These are phyloP conservation scores for Penicillium ucsense DNA, from an alignment of 495 filamentous ascomycete species.

Conservation along the genomic window DNA sequence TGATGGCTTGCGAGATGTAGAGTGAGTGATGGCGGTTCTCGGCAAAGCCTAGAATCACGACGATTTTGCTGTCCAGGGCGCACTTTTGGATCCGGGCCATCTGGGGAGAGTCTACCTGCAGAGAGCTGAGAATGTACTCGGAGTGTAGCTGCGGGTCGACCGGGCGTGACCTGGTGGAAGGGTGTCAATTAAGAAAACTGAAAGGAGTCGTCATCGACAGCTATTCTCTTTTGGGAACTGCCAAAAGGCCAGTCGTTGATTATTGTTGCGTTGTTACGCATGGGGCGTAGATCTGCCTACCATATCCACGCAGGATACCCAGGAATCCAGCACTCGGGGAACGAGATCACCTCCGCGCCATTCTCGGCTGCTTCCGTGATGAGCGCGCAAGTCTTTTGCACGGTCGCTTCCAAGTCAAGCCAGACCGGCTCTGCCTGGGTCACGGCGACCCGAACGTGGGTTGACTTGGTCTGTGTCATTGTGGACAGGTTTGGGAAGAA, in stretches of 20 bases:
- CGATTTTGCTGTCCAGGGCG: slow-evolving; percentile 30
- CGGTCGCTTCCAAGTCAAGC: slow-evolving; percentile 39
- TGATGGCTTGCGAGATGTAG: slow-evolving; percentile 49
- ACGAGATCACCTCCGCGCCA: slow-evolving; percentile 38
- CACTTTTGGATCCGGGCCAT: slow-evolving; percentile 34
- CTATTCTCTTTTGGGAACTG: no score
- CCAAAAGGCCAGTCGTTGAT: background rate
- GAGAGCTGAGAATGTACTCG: slow-evolving; percentile 43
- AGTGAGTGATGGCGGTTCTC: slow-evolving; percentile 38
- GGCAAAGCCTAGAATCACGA: slow-evolving; percentile 47
- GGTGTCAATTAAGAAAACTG: background rate
- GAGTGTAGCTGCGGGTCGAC: slow-evolving; percentile 34
- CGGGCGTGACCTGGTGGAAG: slow-evolving; percentile 26
- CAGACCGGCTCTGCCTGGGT: slow-evolving; percentile 45
- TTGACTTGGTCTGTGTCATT: no score
- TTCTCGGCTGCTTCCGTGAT: slow-evolving; percentile 44
- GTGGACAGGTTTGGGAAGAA: no score
- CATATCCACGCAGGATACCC: slow-evolving; percentile 39
- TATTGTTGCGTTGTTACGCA: background rate
- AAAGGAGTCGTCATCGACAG: background rate
- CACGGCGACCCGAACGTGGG: slow-evolving; percentile 30
- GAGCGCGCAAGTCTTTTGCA: slow-evolving; percentile 41
- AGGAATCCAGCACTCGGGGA: slow-evolving; percentile 35
- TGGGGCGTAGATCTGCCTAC: slow-evolving; percentile 17
- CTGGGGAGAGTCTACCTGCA: slow-evolving; percentile 32